Evolutionary conservation across 148 eudicot species (phyloP).

Genomic region (Simmondsia chinensis): DNA sequence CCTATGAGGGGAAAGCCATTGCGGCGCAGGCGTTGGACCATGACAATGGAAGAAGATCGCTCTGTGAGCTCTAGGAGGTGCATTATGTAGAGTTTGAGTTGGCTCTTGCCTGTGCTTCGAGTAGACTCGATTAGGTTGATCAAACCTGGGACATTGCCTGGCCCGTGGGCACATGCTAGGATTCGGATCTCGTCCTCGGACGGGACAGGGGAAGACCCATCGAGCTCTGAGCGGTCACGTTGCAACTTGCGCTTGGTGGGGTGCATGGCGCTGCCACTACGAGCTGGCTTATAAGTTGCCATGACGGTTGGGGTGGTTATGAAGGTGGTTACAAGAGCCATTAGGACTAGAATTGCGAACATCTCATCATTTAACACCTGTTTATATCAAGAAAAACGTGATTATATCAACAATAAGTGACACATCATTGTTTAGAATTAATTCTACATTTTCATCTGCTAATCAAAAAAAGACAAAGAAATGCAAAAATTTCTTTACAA

Average conservation of each 20-base stretch:
- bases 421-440: too few relatives aligned
- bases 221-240: slow-evolving; percentile 8
- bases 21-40: slow-evolving; percentile 48
- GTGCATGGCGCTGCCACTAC: background rate
- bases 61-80: slow-evolving; percentile 54
- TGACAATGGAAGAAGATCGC: slow-evolving; percentile 38
- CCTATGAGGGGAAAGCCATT: slow-evolving; percentile 40
- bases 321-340: slow-evolving; percentile 69
- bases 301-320: slow-evolving; percentile 57
- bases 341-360: slow-evolving; percentile 57
- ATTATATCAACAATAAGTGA: too few relatives aligned
- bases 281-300: slow-evolving; percentile 53
- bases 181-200: slow-evolving; percentile 22
- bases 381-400: too few relatives aligned
- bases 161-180: slow-evolving; percentile 39
- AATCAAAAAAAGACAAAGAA: too few relatives aligned
- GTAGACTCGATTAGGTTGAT: slow-evolving; percentile 43
- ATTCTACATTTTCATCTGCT: too few relatives aligned
- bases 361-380: slow-evolving; percentile 66
- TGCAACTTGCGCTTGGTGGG: slow-evolving; percentile 21
- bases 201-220: background rate
- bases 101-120: slow-evolving; percentile 22
- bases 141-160: slow-evolving; percentile 34
- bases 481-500: too few relatives aligned
- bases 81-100: slow-evolving; percentile 41